Base-by-base conservation (phyloP, 441 rosid genomes). In the Iberis amara region DNA sequence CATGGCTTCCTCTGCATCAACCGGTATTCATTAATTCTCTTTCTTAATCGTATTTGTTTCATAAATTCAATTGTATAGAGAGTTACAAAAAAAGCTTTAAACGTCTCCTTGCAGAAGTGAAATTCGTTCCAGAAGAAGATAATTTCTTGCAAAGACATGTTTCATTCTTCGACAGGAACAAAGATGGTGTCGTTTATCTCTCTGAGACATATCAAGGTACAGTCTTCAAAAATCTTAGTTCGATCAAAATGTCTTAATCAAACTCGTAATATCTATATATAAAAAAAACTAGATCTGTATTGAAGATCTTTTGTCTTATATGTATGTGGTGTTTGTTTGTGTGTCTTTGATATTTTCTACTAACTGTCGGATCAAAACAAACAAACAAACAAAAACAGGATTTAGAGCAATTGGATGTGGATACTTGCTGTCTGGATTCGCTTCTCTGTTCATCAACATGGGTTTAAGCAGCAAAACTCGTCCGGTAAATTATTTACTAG, bases 331-430 rank as follows among this genome's bases (percentile, higher is more conserved):
- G 52, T 39, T 35, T 49, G 33, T 55, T 40, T 5, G 8, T 49
- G 6, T 14, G 21, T n/a, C 41, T 44, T 37, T 12, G 31, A 33
- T 53, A 8, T 40, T 11, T 55, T 27, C 4, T 13, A 48, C 41
- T 55, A 14, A 40, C 30, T 40, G 4, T 49, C n/a, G n/a, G 21
- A 31, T 31, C 7, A 31, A 1, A 31, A 31, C 10, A 7, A 7
- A 30, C 6, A 7, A 0, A 14, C n/a, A n/a, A 21, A 36, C 35
- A 52, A 45, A 45, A 66, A 65, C 74, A 84, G 97, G 97, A 7
- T 79, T 86, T 52, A 76, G 97, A 31, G 86, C 97, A 45, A 82
- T 89, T 3, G 97, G 97, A 8, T 64, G 71, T 42, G 81, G 89
- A 6, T 26, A 76, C 30, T 0, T 49, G 3, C 52, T 86, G 52